A percentile compares a stretch with the other conserved stretches of the same genome.
phyloP scores from a whole-genome alignment of 1,139 yeast species.

The Hanseniaspora uvarum region DNA sequence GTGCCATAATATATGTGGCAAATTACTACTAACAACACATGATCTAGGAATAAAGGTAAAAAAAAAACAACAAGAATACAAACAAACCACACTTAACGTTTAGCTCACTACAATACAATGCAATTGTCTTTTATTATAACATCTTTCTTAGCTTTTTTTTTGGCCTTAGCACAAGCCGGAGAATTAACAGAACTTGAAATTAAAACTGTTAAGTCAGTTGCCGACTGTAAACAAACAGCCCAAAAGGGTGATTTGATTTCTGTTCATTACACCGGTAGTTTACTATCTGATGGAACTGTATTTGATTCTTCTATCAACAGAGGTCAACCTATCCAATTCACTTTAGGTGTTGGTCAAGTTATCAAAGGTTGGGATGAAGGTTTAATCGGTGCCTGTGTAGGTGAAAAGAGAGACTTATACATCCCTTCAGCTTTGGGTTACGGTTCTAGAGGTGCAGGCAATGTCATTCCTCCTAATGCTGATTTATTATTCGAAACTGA shows the following conservation, averaged over 20 bases:
- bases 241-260: slow-evolving; percentile 52
- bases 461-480: slow-evolving; percentile 63
- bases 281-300: slow-evolving; percentile 50
- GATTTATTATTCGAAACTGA: slow-evolving; percentile 53
- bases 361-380: slow-evolving; percentile 88
- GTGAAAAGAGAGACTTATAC: slow-evolving; percentile 67
- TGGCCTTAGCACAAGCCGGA: slow-evolving; percentile 22
- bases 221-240: slow-evolving; percentile 48
- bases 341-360: slow-evolving; percentile 65
- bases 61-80: not conserved
- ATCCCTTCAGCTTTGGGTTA: slow-evolving; percentile 73
- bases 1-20: no score
- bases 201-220: slow-evolving; percentile 40
- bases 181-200: slow-evolving; percentile 25
- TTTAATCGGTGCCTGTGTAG: slow-evolving; percentile 67
- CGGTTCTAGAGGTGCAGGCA: slow-evolving; percentile 68
- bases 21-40: no score
- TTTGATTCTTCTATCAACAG: slow-evolving; percentile 68
- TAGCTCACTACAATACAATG: no score
- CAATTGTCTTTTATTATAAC: slow-evolving; percentile 17
- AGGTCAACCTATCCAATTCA: slow-evolving; percentile 56
- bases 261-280: slow-evolving; percentile 67
- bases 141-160: slow-evolving; percentile 1
- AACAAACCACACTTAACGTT: not conserved
- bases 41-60: not conserved